Conservation (phyloP, 202 grass and related monocot species). For the Thinopyrum obtusiflorum region DNA sequence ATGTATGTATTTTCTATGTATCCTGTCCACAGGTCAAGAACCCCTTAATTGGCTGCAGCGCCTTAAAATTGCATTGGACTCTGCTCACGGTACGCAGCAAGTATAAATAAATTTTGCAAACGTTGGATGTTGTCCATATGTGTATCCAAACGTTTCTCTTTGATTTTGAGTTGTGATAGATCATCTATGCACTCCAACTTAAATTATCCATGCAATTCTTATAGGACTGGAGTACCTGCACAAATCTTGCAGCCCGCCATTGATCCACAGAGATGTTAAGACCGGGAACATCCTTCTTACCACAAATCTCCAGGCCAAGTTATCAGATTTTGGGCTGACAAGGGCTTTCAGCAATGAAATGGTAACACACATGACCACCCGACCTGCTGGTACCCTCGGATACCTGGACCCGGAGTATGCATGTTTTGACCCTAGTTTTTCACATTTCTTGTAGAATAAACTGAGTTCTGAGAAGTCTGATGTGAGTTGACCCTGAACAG, state of each 20-base stretch:
- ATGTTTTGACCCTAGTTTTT: background rate
- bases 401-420: conserved; percentile 25
- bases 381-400: background rate
- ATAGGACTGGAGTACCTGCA: conserved; percentile 31
- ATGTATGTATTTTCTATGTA: too few species aligned
- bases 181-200: background rate
- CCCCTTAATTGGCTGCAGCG: conserved; percentile 18
- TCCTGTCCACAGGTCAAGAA: background rate
- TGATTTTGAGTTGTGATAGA: background rate
- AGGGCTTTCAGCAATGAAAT: conserved; percentile 18
- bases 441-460: background rate
- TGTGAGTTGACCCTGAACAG: background rate
- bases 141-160: background rate
- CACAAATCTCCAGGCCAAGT: conserved; percentile 4
- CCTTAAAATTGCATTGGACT: conserved; percentile 18
- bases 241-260: background rate
- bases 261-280: conserved; percentile 29
- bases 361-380: background rate
- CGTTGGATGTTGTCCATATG: background rate
- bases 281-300: conserved; percentile 15
- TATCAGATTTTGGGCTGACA: conserved; percentile 22
- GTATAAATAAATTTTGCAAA: background rate
- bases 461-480: background rate
- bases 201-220: background rate
- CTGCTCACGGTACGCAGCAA: conserved; percentile 11